Evolutionary conservation across 495 filamentous ascomycete species (phyloP).

Genomic region (Amorphotheca resinae): DNA sequence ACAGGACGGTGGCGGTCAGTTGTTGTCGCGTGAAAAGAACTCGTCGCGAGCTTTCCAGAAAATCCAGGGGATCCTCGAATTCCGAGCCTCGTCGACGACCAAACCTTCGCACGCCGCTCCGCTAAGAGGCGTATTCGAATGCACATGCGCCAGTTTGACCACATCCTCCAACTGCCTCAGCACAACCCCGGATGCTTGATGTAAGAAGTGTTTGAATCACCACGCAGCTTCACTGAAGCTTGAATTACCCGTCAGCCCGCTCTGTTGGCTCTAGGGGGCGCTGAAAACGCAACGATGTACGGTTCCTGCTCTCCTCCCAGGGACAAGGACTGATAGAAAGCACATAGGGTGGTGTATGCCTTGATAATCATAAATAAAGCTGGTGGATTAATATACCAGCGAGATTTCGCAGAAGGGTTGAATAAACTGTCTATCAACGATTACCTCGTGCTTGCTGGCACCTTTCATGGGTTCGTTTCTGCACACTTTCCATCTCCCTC

Average conservation of each 20-base stretch:
- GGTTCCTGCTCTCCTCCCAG: neutral
- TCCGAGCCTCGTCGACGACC: too few species aligned
- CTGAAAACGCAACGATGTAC: constrained; percentile 2
- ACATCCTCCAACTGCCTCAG: neutral
- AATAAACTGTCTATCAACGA: constrained; percentile 87
- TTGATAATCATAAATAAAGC: constrained; percentile 98
- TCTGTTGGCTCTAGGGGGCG: neutral
- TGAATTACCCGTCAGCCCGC: neutral
- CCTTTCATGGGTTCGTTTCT: constrained; percentile 81
- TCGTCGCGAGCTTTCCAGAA: too few species aligned
- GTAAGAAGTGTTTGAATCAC: neutral
- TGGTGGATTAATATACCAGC: constrained; percentile 89
- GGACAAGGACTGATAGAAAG: neutral
- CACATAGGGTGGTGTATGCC: constrained; percentile 74
- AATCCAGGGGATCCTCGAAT: too few species aligned
- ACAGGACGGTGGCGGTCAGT: too few species aligned
- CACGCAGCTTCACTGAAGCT: neutral
- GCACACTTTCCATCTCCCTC: constrained; percentile 6
- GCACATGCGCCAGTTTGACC: too few species aligned
- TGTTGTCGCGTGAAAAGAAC: too few species aligned
- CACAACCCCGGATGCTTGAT: neutral
- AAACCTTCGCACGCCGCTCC: too few species aligned
- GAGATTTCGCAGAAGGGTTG: constrained; percentile 71
- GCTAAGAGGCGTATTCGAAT: too few species aligned
- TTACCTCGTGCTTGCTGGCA: constrained; percentile 92